Conservation (phyloP, 257 asterid genomes). For the Solanum corneliomulleri region DNA sequence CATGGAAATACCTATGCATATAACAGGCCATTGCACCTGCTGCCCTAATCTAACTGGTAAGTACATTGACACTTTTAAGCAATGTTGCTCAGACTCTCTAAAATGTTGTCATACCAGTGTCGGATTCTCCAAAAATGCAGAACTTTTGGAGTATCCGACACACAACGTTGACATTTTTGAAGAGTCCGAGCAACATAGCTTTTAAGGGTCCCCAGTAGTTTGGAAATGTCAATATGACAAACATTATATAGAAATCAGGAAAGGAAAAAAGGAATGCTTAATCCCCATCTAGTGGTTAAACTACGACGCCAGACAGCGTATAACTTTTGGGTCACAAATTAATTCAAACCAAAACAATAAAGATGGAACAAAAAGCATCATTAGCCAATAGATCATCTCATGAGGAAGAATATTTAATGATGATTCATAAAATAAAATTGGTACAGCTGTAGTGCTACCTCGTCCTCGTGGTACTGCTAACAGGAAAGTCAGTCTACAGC, state of each 20-base stretch:
- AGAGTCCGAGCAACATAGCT: not conserved
- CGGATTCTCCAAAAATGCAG: not conserved
- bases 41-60: not conserved
- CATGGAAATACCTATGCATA: not conserved
- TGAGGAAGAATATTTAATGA: not conserved
- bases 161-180: not conserved
- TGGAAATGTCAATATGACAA: not conserved
- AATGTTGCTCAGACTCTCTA: not conserved
- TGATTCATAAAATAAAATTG: not conserved
- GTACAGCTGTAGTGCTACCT: not conserved
- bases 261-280: not conserved
- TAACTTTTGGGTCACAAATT: not conserved
- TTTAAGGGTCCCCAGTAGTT: not conserved
- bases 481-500: not conserved
- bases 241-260: not conserved
- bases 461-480: not conserved
- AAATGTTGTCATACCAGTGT: too few relatives aligned
- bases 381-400: not conserved
- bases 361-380: not conserved
- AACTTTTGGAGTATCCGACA: not conserved
- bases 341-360: not conserved
- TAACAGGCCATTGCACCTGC: not conserved
- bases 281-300: not conserved
- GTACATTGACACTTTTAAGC: not conserved
- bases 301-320: not conserved